phyloP scores from a whole-genome alignment of 345 rosid genomes.

The Alliaria petiolata region DNA sequence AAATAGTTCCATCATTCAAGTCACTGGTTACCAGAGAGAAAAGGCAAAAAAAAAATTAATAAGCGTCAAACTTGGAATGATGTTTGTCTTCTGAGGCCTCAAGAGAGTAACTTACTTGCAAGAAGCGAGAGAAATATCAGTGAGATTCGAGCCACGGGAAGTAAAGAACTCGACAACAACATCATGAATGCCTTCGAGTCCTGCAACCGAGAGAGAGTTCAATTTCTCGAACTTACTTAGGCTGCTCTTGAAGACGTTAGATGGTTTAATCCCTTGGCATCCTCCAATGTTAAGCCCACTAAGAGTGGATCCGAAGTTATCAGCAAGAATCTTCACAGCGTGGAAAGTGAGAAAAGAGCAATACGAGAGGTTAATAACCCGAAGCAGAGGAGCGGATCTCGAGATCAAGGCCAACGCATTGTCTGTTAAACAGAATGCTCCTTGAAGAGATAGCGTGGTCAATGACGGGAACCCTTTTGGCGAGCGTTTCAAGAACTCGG shows the following conservation, averaged over 20 bases:
- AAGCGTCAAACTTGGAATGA: not conserved
- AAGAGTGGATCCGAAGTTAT: slow-evolving; percentile 27
- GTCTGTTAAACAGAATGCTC: slow-evolving; percentile 46
- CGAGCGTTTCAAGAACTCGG: slow-evolving; percentile 28
- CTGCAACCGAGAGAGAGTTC: slow-evolving; percentile 42
- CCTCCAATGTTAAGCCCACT: slow-evolving; percentile 47
- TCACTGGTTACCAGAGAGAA: slow-evolving; percentile 39
- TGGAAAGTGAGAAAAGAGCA: slow-evolving; percentile 41
- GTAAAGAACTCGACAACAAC: slow-evolving; percentile 19
- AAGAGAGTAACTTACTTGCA: slow-evolving; percentile 17
- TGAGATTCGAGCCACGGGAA: slow-evolving; percentile 35
- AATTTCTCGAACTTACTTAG: slow-evolving; percentile 30
- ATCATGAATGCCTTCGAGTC: slow-evolving; percentile 35
- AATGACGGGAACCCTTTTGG: slow-evolving; percentile 31
- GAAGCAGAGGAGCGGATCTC: slow-evolving; percentile 40
- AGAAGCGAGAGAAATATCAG: slow-evolving; percentile 28
- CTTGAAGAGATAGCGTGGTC: slow-evolving; percentile 40
- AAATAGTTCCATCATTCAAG: slow-evolving; percentile 39
- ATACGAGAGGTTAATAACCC: slow-evolving; percentile 39
- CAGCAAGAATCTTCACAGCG: slow-evolving; percentile 34
- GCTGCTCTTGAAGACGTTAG: slow-evolving; percentile 25
- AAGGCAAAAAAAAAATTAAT: not conserved
- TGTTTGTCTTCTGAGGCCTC: not conserved
- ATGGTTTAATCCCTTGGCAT: slow-evolving; percentile 38
- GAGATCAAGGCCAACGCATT: slow-evolving; percentile 28